A percentile compares a stretch with the other conserved stretches of the same genome.
Conservation (phyloP, 495 filamentous ascomycete genomes). For the Trichoderma erinaceum region DNA sequence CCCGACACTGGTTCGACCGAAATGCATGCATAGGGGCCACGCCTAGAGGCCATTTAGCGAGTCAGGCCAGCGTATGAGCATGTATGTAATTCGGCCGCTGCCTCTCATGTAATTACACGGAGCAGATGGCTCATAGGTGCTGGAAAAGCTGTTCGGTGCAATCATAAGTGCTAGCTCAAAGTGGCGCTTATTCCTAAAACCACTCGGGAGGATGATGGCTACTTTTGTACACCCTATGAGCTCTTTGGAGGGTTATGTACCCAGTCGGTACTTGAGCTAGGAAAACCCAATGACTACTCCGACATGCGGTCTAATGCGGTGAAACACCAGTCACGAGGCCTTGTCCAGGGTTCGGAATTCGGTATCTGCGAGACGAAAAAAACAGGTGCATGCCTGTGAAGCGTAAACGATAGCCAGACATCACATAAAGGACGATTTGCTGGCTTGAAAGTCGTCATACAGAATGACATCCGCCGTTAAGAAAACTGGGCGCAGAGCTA, state of each 20-base stretch:
- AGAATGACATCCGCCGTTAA: neutral
- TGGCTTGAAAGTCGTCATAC: neutral
- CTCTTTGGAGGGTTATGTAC: neutral
- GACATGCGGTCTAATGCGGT: constrained; percentile 1
- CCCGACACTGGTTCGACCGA: neutral
- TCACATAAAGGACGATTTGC: neutral
- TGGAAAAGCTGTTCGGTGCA: neutral
- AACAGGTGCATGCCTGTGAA: neutral
- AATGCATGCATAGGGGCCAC: neutral
- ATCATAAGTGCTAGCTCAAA: neutral
- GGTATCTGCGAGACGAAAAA: neutral
- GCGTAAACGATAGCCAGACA: neutral
- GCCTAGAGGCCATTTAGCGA: neutral
- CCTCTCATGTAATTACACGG: neutral
- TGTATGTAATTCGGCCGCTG: neutral
- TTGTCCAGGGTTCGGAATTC: neutral
- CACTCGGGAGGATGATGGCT: neutral
- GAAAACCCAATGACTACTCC: neutral
- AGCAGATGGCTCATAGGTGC: neutral
- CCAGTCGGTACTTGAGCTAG: neutral
- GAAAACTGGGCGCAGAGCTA: neutral
- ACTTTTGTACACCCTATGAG: neutral
- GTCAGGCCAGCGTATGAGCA: neutral
- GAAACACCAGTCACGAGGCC: constrained; percentile 8
- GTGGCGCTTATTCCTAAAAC: neutral